Conservation (phyloP, 192 early-diverging fungal genomes). For the Gamsiella multidivaricata region DNA sequence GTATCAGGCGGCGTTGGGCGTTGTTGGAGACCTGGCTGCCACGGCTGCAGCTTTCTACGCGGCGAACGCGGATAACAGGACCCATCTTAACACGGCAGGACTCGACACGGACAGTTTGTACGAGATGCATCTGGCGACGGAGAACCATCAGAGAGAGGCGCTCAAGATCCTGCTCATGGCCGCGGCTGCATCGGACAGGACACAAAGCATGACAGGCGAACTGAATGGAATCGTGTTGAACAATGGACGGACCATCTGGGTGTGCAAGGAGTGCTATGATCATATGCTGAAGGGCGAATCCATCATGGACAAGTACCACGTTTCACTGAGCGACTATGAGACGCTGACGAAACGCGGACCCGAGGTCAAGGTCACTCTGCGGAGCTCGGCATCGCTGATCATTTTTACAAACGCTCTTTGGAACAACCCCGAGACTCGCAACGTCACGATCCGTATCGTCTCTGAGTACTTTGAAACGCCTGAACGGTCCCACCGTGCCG, state of each 20-base stretch:
- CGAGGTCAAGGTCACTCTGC: background rate
- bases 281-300: slow-evolving; percentile 7
- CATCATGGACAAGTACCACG: slow-evolving; percentile 3
- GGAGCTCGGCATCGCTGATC: slow-evolving; percentile 9
- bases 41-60: background rate
- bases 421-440: background rate
- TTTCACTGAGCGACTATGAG: slow-evolving; percentile 13
- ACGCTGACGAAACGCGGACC: background rate
- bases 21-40: background rate
- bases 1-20: background rate
- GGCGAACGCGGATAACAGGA: background rate
- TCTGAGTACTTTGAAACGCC: slow-evolving; percentile 15
- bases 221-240: slow-evolving; percentile 11
- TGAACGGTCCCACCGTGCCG: background rate
- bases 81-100: background rate
- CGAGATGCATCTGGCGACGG: slow-evolving; percentile 6
- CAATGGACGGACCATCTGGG: slow-evolving; percentile 11
- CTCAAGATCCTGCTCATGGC: slow-evolving; percentile 7
- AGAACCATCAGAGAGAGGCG: slow-evolving; percentile 15
- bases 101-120: slow-evolving; percentile 2
- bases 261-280: slow-evolving; percentile 19
- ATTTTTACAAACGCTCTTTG: slow-evolving; percentile 12
- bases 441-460: slow-evolving; percentile 1
- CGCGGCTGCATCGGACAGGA: slow-evolving; percentile 2
- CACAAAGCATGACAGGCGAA: slow-evolving; percentile 20